Base-by-base conservation (phyloP, 805 yeast species). In the Yarrowia divulgata region DNA sequence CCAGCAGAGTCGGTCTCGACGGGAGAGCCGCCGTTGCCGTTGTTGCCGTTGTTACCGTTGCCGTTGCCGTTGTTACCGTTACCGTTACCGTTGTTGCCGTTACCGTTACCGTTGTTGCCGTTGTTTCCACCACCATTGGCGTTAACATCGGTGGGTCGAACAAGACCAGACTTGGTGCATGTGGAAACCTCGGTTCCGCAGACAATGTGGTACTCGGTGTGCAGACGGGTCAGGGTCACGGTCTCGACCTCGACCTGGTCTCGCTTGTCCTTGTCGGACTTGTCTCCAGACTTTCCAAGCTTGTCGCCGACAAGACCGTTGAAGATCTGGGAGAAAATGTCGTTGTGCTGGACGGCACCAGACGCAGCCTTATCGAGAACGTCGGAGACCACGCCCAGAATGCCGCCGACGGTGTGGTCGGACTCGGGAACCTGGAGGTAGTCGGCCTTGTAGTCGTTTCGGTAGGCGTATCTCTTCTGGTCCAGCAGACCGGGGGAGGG, bases 361-460 rank as follows among this genome's bases (percentile, higher is more conserved):
- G 18, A 14, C 34, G 66, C 52, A 8, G 66, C 66, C 66, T 60
- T 60, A 13, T 60, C 52, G 10, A 60, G 50, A 3, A 60, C 66
- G 52, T 60, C 52, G 19, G 66, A 60, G 1, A 60, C 66, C 13
- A 60, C 66, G 40, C 66, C 66, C 16, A 43, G 66, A 8, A 60
- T 60, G n/a, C 57, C 57, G 35, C 68, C 68, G 16, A 63, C 57
- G 16, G 68, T 63, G 57, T 48, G 55, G 55, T 63, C 68, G 2
- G 68, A 63, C 13, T 49, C 68, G 48, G 68, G 68, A 14, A 63
- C 57, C 46, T 46, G 19, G 39, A 63, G 46, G 37, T 8, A 63
- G 45, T 63, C 68, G 55, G 57, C 57, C 57, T 63, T 63, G 68
- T 63, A 63, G 35, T 63, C 68, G 57, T 63, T 63, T 63, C 68